Conservation (phyloP, 805 yeast genomes). For the Metschnikowia kunwiensis region DNA sequence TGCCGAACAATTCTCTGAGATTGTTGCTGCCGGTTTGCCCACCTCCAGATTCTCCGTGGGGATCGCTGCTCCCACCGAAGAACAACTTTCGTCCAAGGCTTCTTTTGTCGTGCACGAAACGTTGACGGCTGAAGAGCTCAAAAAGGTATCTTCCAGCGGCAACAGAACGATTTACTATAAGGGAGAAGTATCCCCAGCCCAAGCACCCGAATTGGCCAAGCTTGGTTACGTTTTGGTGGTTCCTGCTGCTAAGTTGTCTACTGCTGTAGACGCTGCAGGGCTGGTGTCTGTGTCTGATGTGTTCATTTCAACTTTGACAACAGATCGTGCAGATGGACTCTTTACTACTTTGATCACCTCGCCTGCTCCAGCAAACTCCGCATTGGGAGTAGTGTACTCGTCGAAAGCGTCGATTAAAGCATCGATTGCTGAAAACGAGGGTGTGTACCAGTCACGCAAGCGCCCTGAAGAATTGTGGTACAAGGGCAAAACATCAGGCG, state of each 20-base stretch:
- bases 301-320: slow-evolving; percentile 51
- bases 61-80: slow-evolving; percentile 4
- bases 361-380: slow-evolving; percentile 50
- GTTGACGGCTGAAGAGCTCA: slow-evolving; percentile 18
- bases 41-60: slow-evolving; percentile 18
- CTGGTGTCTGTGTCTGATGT: slow-evolving; percentile 41
- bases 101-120: slow-evolving; percentile 22
- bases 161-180: slow-evolving; percentile 30
- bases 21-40: slow-evolving; percentile 16
- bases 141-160: slow-evolving; percentile 22
- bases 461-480: slow-evolving; percentile 82
- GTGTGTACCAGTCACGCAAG: slow-evolving; percentile 91
- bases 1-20: slow-evolving; percentile 11
- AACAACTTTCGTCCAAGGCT: slow-evolving; percentile 19
- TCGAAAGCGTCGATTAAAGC: slow-evolving; percentile 76
- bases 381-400: slow-evolving; percentile 87
- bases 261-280: slow-evolving; percentile 20
- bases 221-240: slow-evolving; percentile 38
- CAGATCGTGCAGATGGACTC: slow-evolving; percentile 86
- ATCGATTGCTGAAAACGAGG: slow-evolving; percentile 76
- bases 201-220: slow-evolving; percentile 27
- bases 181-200: slow-evolving; percentile 19
- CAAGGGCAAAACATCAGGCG: slow-evolving; percentile 96
- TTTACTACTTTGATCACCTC: slow-evolving; percentile 80
- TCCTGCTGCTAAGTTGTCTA: slow-evolving; percentile 26